Base-by-base conservation (phyloP, 306 rosid genomes). In the Gastrolobium villosum region DNA sequence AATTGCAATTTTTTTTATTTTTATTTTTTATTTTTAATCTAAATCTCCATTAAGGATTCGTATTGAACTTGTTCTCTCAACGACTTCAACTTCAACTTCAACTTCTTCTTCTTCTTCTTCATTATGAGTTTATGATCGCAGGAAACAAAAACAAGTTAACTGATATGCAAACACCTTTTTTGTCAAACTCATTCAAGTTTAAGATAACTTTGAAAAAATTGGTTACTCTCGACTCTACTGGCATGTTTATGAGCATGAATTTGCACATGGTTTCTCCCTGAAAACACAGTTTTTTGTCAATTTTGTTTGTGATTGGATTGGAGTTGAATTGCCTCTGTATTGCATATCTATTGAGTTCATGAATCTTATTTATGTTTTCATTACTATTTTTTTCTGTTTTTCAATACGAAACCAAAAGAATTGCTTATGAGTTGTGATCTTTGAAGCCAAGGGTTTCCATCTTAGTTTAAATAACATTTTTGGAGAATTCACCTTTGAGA, bases 101-200 rank as follows among this genome's bases (percentile, higher is more conserved):
- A n/a, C 26, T 37, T 37, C n/a, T 45, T 76, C 81, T 59, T 37
- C 91, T 64, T 83, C 87, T 75, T 82, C 87, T 0, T 48, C 90
- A 86, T 67, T 46, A 45, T 10, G 4, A 46, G 46, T 49, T 49
- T 6, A 32, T 70, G 75, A 54, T 46, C 57, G n/a, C 14, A 46
- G 31, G 43, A 46, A 30, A 13, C 32, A 31, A 46, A 45, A 45
- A 31, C 59, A 31, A 46, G 31, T 67, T 65, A 65, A 37, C 32
- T 62, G 4, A 7, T 15, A 37, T 37, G 31, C 52, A 41, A 20
- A 40, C 70, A 65, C n/a, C n/a, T n/a, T n/a, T n/a, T n/a, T n/a
- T n/a, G n/a, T n/a, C n/a, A n/a, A n/a, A 20, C 32, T 5, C 44
- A 39, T 15, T 50, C 3, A 41, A 53, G 14, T 15, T 50, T 7